These are phyloP conservation scores for Testicularia cyperi DNA, from an alignment of 1,284 basidiomycete genomes.

Conservation along the genomic window DNA sequence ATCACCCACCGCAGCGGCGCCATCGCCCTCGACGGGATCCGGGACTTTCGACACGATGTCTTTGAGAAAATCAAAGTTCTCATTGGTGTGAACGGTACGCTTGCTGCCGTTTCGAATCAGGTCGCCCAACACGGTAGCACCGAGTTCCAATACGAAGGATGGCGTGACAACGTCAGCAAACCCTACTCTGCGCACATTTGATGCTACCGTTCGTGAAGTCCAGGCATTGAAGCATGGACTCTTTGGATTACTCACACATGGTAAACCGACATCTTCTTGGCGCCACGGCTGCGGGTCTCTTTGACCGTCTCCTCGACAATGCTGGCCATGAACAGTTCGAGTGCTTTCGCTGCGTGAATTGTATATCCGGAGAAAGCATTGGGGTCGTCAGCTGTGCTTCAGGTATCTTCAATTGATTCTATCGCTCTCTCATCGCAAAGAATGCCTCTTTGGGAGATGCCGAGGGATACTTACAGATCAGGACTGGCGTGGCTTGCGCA, in stretches of 20 bases:
- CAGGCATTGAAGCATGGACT: too few relatives aligned
- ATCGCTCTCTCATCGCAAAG: too few relatives aligned
- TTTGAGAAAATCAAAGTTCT: conserved; percentile 91
- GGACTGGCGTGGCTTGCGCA: conserved; percentile 91
- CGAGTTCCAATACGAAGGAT: too few relatives aligned
- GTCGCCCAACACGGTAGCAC: too few relatives aligned
- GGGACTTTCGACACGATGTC: conserved; percentile 88
- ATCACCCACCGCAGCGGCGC: conserved; percentile 11
- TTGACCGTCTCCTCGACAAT: conserved; percentile 82
- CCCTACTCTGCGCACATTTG: too few relatives aligned
- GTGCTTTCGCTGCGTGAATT: conserved; percentile 76
- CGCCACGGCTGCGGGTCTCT: conserved; percentile 76
- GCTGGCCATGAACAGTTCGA: conserved; percentile 87
- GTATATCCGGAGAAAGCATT: too few relatives aligned
- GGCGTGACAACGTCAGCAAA: too few relatives aligned
- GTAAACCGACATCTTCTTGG: conserved; percentile 88
- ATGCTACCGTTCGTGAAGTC: too few relatives aligned
- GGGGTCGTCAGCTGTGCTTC: too few relatives aligned
- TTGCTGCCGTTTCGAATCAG: conserved; percentile 67
- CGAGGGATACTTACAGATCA: conserved; percentile 78
- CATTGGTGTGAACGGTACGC: conserved; percentile 83
- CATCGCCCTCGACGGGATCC: conserved; percentile 69
- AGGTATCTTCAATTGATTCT: too few relatives aligned
- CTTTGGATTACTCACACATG: conserved; percentile 94
- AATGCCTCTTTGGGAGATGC: too few relatives aligned